Evolutionary conservation across 2,329 filamentous ascomycete genomes (phyloP).

Genomic region (Alternaria ethzedia): DNA sequence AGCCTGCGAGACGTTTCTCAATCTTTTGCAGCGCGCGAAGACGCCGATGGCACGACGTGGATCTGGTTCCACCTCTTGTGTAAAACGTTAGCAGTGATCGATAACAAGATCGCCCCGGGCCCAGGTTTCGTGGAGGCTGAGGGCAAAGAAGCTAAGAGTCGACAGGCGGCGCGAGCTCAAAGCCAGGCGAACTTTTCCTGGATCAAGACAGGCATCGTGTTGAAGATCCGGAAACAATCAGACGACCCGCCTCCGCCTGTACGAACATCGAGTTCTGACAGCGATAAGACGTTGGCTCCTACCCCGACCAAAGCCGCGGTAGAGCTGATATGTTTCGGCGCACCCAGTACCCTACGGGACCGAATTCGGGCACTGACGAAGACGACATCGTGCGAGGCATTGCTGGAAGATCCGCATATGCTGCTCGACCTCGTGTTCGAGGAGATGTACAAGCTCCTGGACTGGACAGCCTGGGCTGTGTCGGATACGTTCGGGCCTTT

Average conservation of each 20-base stretch:
- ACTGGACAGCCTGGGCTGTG: constrained; percentile 37
- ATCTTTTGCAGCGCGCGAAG: constrained; percentile 33
- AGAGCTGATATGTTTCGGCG: constrained; percentile 41
- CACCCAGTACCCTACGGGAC: constrained; percentile 20
- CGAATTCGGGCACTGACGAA: constrained; percentile 21
- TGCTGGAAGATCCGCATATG: constrained; percentile 40
- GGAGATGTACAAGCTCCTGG: constrained; percentile 40
- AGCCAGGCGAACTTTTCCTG: constrained; percentile 34
- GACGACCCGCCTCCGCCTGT: background rate
- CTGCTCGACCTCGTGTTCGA: constrained; percentile 42
- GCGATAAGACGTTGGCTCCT: constrained; percentile 12
- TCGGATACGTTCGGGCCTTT: constrained; percentile 39
- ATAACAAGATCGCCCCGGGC: constrained; percentile 13
- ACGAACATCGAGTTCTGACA: constrained; percentile 20
- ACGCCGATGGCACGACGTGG: constrained; percentile 21
- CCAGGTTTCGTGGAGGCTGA: background rate
- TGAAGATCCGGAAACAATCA: constrained; percentile 22
- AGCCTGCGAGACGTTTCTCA: constrained; percentile 34
- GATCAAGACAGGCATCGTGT: constrained; percentile 34
- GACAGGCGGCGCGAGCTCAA: constrained; percentile 4
- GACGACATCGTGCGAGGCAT: constrained; percentile 21
- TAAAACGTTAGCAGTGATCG: constrained; percentile 25
- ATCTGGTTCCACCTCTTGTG: constrained; percentile 42
- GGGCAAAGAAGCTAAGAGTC: background rate
- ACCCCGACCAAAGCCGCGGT: constrained; percentile 4